Base-by-base conservation (phyloP, 176 grass and related monocot species). In the Eragrostis curvula region DNA sequence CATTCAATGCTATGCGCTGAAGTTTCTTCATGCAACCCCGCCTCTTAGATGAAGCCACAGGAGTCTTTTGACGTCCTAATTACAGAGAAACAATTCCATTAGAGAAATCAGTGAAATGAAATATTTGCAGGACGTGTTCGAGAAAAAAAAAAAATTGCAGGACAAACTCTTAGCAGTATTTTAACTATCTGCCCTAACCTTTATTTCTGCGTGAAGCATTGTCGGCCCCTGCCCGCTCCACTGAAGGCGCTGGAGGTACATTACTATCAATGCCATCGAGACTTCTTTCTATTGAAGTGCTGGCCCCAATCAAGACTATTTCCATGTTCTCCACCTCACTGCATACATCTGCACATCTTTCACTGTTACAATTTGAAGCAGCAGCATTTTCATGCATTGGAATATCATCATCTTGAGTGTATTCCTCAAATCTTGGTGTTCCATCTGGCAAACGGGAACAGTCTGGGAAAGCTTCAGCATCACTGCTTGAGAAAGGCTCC, bases 361-460 rank as follows among this genome's bases (percentile, higher is more conserved):
- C 60, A 27, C 9, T 45, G 25, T 20, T 81, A 51, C 29, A n/a
- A 50, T 78, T 48, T 40, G 75, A 73, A 56, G 61, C 49, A 48
- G 49, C 58, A 73, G 68, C 17, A 0, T 59, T 40, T 83, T 79
- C 67, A 24, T 66, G 42, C 28, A 48, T 66, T 88, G 49, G 3
- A 48, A 64, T 59, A 79, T 50, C 68, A 88, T 5, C 7, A 45
- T 28, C 40, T n/a, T 10, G 79, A 66, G 9, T 29, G 58, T 58
- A 66, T 73, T 73, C 86, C 86, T 79, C 73, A 56, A 83, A 79
- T 66, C 68, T 49, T 29, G 81, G 41, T 60, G 63, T 28, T 47
- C 44, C 73, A 68, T 84, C 59, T 18, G 72, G 20, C 12, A 76
- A 48, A 77, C 15, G 11, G 3, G 48, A 66, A 41, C 47, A 65